A percentile compares a stretch with the other conserved stretches of the same genome.
Conservation (phyloP, 2,329 filamentous ascomycete genomes). For the Ceratocystis alfenasii region DNA sequence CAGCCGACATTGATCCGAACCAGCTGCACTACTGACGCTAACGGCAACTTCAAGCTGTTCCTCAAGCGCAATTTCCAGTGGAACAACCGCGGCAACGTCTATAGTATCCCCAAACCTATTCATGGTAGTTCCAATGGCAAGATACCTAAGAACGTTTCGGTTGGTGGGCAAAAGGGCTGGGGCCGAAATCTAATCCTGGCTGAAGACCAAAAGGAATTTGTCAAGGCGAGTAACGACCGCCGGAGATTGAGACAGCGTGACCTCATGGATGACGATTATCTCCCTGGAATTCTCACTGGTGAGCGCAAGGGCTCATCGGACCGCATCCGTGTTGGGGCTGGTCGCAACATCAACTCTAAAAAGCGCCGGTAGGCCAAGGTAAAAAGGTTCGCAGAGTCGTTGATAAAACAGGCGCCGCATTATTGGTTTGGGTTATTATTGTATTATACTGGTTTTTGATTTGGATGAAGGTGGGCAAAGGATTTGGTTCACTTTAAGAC, state of each 20-base stretch:
- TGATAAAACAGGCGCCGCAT: background rate
- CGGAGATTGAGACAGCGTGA: slow-evolving; percentile 60
- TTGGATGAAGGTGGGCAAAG: background rate
- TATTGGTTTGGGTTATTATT: background rate
- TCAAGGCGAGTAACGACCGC: slow-evolving; percentile 49
- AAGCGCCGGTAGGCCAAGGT: slow-evolving; percentile 15
- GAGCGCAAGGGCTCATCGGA: slow-evolving; percentile 54
- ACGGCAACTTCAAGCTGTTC: slow-evolving; percentile 72
- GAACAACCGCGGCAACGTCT: slow-evolving; percentile 87
- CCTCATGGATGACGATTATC: slow-evolving; percentile 88
- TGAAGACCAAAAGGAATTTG: slow-evolving; percentile 93
- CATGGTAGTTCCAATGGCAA: slow-evolving; percentile 72
- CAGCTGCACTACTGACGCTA: slow-evolving; percentile 69
- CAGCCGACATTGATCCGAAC: slow-evolving; percentile 76
- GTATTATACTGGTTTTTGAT: slow-evolving; percentile 5
- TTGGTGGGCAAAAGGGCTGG: slow-evolving; percentile 79
- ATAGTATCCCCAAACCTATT: slow-evolving; percentile 81
- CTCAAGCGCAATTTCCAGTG: slow-evolving; percentile 92
- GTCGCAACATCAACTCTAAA: slow-evolving; percentile 67
- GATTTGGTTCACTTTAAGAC: background rate
- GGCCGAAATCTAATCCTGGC: slow-evolving; percentile 71
- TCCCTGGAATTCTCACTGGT: slow-evolving; percentile 75
- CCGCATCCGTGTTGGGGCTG: slow-evolving; percentile 69
- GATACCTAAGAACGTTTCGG: slow-evolving; percentile 43
- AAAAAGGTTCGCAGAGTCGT: background rate